These are phyloP conservation scores for Mycena leptocephala DNA, from an alignment of 768 basidiomycete species.

Conservation along the genomic window DNA sequence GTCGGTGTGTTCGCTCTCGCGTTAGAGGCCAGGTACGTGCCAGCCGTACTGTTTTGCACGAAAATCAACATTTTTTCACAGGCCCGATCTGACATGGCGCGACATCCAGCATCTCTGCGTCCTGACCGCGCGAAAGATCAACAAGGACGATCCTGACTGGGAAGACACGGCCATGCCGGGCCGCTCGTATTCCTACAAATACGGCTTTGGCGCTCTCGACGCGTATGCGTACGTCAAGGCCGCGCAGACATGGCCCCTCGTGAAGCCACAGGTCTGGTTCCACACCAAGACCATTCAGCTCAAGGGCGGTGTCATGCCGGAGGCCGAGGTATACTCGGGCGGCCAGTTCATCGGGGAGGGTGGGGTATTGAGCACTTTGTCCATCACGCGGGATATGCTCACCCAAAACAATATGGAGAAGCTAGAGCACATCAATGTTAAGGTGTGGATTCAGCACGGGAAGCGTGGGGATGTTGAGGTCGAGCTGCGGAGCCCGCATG, in stretches of 20 bases:
- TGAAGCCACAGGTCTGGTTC: slow-evolving; percentile 96
- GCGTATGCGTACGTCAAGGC: slow-evolving; percentile 87
- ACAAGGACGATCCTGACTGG: slow-evolving; percentile 82
- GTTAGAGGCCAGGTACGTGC: slow-evolving; percentile 82
- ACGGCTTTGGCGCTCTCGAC: slow-evolving; percentile 93
- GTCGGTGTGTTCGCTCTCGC: slow-evolving; percentile 95
- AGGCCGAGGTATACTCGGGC: slow-evolving; percentile 68
- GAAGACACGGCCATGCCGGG: slow-evolving; percentile 72
- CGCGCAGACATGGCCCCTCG: slow-evolving; percentile 86
- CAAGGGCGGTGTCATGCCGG: slow-evolving; percentile 71
- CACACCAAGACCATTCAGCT: slow-evolving; percentile 82
- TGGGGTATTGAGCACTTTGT: slow-evolving; percentile 77
- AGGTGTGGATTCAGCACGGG: slow-evolving; percentile 93
- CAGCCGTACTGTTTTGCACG: neutral
- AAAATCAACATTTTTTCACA: slow-evolving; percentile 45
- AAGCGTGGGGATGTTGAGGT: slow-evolving; percentile 95
- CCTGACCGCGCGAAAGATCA: slow-evolving; percentile 71
- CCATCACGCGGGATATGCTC: slow-evolving; percentile 79
- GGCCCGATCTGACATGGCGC: slow-evolving; percentile 82
- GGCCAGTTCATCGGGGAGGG: slow-evolving; percentile 77
- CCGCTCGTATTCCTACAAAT: slow-evolving; percentile 82
- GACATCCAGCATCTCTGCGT: slow-evolving; percentile 67
- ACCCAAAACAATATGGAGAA: slow-evolving; percentile 84
- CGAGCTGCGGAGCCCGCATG: slow-evolving; percentile 87
- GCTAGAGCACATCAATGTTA: slow-evolving; percentile 93